Conservation (phyloP, 305 asterid genomes). For the Rubia peregrina region DNA sequence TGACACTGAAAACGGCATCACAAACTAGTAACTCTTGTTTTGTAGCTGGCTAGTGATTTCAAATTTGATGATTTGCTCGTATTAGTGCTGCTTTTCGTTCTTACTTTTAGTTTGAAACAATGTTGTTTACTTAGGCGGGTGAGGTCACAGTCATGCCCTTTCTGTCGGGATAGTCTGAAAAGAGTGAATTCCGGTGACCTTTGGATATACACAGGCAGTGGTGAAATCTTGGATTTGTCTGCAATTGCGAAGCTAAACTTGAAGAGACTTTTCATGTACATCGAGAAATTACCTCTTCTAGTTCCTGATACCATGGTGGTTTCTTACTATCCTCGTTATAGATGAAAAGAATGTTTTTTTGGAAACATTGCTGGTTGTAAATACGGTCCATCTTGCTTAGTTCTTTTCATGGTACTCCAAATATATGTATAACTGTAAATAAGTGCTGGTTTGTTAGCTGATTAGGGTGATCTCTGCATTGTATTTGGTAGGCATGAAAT, state of each 20-base stretch:
- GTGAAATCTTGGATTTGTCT: slow-evolving; percentile 28
- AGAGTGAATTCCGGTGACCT: slow-evolving; percentile 36
- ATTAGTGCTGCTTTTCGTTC: neutral
- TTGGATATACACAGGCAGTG: slow-evolving; percentile 36
- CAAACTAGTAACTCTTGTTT: neutral
- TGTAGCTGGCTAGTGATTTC: neutral
- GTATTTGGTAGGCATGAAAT: slow-evolving; percentile 2
- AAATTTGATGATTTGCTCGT: neutral
- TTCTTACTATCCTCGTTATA: slow-evolving; percentile 25
- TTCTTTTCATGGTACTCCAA: slow-evolving; percentile 1
- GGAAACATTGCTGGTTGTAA: slow-evolving; percentile 19
- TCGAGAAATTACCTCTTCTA: slow-evolving; percentile 34
- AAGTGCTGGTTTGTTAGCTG: slow-evolving; percentile 8
- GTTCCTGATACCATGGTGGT: slow-evolving; percentile 27
- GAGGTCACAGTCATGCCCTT: slow-evolving; percentile 43
- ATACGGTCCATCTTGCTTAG: slow-evolving; percentile 16
- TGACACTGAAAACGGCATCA: neutral
- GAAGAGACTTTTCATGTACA: slow-evolving; percentile 37
- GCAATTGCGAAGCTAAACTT: slow-evolving; percentile 32
- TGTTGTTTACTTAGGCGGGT: slow-evolving; percentile 27
- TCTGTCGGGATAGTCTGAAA: slow-evolving; percentile 38
- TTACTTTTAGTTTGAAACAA: neutral
- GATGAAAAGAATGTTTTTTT: slow-evolving; percentile 13
- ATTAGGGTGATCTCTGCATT: slow-evolving; percentile 3
- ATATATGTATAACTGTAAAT: slow-evolving; percentile 24